Conservation (phyloP, 768 basidiomycete genomes). For the Lactifluus hygrophoroides region DNA sequence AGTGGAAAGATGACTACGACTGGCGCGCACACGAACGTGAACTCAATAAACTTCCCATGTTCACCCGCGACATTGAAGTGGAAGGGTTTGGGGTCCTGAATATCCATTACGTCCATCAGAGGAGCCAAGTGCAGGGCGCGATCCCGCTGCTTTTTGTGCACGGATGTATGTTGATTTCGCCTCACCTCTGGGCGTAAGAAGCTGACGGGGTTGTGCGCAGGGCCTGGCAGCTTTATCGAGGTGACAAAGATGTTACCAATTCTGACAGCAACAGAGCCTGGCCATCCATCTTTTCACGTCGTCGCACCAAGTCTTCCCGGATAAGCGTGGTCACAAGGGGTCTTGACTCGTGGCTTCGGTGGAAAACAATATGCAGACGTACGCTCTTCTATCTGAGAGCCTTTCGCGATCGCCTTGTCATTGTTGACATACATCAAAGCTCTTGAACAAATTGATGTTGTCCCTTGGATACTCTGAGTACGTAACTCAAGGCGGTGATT, state of each 20-base stretch:
- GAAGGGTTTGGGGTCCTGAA: conserved; percentile 28
- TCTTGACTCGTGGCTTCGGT: conserved; percentile 24
- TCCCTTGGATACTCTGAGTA: conserved; percentile 25
- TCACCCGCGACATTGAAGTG: conserved; percentile 29
- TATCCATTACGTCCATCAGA: conserved; percentile 32
- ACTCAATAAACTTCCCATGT: conserved; percentile 30
- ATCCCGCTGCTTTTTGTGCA: conserved; percentile 28
- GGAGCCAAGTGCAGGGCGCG: conserved; percentile 23
- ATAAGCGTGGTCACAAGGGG: conserved; percentile 24
- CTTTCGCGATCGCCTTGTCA: not conserved
- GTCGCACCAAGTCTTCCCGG: conserved; percentile 26
- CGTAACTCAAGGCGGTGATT: conserved; percentile 44
- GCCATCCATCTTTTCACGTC: conserved; percentile 26
- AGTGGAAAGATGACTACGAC: conserved; percentile 27
- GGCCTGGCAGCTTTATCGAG: conserved; percentile 15
- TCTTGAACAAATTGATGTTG: conserved; percentile 27
- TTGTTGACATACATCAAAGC: conserved; percentile 6
- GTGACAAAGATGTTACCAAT: conserved; percentile 24
- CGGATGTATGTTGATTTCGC: conserved; percentile 23
- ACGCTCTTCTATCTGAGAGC: not conserved
- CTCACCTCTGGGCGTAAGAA: not conserved
- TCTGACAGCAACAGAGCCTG: conserved; percentile 16
- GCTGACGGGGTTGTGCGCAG: not conserved
- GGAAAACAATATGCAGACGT: conserved; percentile 24
- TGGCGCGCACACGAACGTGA: conserved; percentile 27